Evolutionary conservation across 768 basidiomycete species (phyloP), one percentile per base, ranked within the genome.

Genomic region (Cystofilobasidium capitatum): DNA sequence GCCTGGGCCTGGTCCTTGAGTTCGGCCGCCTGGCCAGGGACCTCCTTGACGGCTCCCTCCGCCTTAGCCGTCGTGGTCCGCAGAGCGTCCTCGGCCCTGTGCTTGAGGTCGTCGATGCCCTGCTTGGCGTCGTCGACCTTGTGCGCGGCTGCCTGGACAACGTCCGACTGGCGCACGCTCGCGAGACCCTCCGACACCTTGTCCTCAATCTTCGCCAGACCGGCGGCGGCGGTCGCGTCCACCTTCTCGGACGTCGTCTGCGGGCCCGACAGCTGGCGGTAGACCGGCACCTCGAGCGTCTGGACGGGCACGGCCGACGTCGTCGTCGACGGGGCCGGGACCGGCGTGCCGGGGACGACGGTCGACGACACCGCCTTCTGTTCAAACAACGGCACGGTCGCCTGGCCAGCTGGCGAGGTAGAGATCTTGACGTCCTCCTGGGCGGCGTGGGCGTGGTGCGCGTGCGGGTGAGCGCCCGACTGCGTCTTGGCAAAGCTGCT

Each of bases 231-330:
- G 12, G 54, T 54, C 22, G 29, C 54, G 26, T 58, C 66, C 29
- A 57, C 51, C 40, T 35, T 24, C 66, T 68, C 66, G 39, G 54
- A 39, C 37, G 49, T 42, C 49, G 40, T 24, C 13, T 13, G 9
- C 10, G 51, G 55, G n/a, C 37, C 45, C 17, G 35, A 24, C 2
- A 58, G 13, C 51, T 45, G 54, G 33, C 42, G 36, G 66, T 57
- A 68, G 44, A 68, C 61, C 24, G 66, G 66, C 10, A 62, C 66
- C 39, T 49, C 37, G 10, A 68, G 44, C 12, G 54, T 55, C 33
- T 68, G 59, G 24, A 51, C n/a, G 1, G 65, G 58, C 3, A 10
- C 22, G 14, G 58, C 9, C 44, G 45, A 39, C 20, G 47, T 35
- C n/a, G 33, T 44, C 13, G 65, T 51, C 44, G 35, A 33, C 5